These are phyloP conservation scores for Solanum etuberosum DNA, from an alignment of 257 asterid species.

Conservation along the genomic window DNA sequence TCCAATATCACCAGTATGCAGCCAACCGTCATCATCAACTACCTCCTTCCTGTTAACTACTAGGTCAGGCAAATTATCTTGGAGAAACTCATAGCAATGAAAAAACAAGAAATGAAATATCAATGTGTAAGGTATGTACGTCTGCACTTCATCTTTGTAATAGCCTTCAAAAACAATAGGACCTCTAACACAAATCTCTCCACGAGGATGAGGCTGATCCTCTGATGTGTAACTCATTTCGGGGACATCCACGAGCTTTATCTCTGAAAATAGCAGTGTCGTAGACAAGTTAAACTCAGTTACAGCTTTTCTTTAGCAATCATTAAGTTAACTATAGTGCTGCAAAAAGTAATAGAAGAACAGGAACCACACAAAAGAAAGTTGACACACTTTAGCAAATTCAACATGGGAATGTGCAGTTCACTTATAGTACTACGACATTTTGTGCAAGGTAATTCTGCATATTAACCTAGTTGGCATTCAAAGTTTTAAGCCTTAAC, in stretches of 20 bases:
- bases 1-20: conserved; percentile 97
- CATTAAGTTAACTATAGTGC: background rate
- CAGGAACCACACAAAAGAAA: background rate
- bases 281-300: background rate
- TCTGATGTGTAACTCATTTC: conserved; percentile 93
- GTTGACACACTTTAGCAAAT: background rate
- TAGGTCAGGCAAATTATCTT: conserved; percentile 6
- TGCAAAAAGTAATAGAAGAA: background rate
- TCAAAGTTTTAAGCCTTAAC: background rate
- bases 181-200: conserved; percentile 97
- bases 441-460: background rate
- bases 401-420: background rate
- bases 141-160: conserved; percentile 78
- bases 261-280: conserved; percentile 29
- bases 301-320: background rate
- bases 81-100: conserved; percentile 4
- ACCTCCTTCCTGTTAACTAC: conserved; percentile 71
- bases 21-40: conserved; percentile 71
- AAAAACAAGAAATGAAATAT: background rate
- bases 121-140: conserved; percentile 31
- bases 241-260: conserved; percentile 92
- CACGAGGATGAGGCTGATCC: conserved; percentile 95
- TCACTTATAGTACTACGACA: background rate
- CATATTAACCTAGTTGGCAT: background rate
- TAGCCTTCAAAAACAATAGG: conserved; percentile 82